These are phyloP conservation scores for Fraxinus latifolia DNA, from an alignment of 305 asterid genomes.

Conservation along the genomic window DNA sequence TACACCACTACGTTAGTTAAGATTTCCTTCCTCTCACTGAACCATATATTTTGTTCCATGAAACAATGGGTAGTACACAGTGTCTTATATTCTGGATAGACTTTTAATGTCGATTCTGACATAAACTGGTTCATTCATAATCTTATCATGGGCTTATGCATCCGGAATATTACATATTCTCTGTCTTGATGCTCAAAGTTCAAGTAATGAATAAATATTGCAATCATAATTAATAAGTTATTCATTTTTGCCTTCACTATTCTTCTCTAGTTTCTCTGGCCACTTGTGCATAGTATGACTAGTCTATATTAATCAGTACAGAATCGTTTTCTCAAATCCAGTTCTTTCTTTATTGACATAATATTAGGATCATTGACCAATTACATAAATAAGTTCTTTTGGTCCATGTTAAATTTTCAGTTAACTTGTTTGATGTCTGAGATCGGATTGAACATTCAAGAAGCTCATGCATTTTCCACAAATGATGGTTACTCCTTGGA, in stretches of 20 bases:
- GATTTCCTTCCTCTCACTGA: not conserved
- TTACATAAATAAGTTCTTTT: not conserved
- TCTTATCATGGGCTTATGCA: not conserved
- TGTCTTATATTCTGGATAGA: not conserved
- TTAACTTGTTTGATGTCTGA: conserved; percentile 73
- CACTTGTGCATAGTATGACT: not conserved
- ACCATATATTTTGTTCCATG: not conserved
- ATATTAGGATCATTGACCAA: not conserved
- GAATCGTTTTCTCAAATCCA: not conserved
- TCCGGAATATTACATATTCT: not conserved
- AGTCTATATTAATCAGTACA: not conserved
- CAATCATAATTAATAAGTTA: not conserved
- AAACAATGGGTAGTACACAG: not conserved
- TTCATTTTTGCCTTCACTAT: not conserved
- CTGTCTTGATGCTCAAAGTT: not conserved
- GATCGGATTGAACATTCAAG: conserved; percentile 90
- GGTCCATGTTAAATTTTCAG: conserved; percentile 37
- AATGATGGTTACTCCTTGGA: conserved; percentile 84
- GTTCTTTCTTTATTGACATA: not conserved
- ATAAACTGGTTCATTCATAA: not conserved
- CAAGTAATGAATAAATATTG: not conserved
- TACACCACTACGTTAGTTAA: not conserved
- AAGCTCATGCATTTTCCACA: conserved; percentile 94
- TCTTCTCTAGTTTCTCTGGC: not conserved
- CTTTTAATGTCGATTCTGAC: not conserved